phyloP scores from a whole-genome alignment of 768 basidiomycete genomes.

The Kwoniella sp. region DNA sequence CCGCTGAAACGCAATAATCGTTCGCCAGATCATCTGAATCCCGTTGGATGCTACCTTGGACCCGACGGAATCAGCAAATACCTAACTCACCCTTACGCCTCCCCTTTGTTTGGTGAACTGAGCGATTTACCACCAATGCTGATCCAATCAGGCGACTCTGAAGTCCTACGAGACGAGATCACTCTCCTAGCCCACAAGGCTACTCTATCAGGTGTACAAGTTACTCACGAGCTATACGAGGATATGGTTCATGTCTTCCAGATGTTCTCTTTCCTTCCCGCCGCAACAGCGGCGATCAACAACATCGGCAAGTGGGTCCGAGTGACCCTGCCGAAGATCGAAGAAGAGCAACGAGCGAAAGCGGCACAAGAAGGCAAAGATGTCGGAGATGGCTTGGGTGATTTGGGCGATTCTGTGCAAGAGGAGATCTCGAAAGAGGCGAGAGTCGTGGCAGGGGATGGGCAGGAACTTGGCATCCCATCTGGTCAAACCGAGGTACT shows the following conservation, averaged over 20 bases:
- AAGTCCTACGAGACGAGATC: conserved; percentile 92
- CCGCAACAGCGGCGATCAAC: conserved; percentile 44
- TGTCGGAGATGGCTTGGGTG: conserved; percentile 12
- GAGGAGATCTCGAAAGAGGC: conserved; percentile 19
- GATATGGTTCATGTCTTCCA: conserved; percentile 96
- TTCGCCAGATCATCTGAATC: conserved; percentile 77
- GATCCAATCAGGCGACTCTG: conserved; percentile 89
- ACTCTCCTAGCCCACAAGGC: conserved; percentile 92
- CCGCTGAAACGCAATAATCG: too few species aligned
- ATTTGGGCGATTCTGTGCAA: conserved; percentile 18
- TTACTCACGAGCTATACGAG: conserved; percentile 84
- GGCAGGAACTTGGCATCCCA: conserved; percentile 8
- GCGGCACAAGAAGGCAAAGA: conserved; percentile 1
- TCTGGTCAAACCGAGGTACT: conserved; percentile 5
- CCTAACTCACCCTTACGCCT: conserved; percentile 93
- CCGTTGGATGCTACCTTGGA: conserved; percentile 90
- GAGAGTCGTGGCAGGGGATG: conserved; percentile 17
- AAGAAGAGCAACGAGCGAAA: conserved; percentile 22
- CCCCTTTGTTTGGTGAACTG: conserved; percentile 86
- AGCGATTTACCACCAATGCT: conserved; percentile 82
- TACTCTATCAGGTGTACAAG: conserved; percentile 76
- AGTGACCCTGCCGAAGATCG: conserved; percentile 39
- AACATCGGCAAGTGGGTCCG: conserved; percentile 47
- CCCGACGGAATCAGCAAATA: conserved; percentile 66
- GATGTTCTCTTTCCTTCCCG: conserved; percentile 66